Evolutionary conservation across 306 rosid species (phyloP).

Genomic region (Rosa chinensis): DNA sequence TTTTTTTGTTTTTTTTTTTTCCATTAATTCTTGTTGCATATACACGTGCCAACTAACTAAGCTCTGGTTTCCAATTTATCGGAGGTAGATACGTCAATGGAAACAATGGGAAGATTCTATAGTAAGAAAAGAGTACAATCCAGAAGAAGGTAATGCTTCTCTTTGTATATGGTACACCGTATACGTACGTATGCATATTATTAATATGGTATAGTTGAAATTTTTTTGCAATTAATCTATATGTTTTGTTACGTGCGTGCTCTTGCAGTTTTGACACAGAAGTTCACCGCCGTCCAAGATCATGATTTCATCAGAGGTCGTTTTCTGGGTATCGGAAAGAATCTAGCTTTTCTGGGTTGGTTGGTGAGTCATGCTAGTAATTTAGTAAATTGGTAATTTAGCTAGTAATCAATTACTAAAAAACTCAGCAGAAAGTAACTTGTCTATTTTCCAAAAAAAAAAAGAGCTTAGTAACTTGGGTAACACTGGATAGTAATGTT

Average conservation of each 20-base stretch:
- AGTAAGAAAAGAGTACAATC: conserved; percentile 20
- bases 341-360: conserved; percentile 30
- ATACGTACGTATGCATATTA: neutral
- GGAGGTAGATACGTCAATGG: conserved; percentile 37
- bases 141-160: conserved; percentile 25
- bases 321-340: conserved; percentile 33
- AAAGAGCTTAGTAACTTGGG: too few relatives aligned
- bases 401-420: neutral
- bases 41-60: neutral
- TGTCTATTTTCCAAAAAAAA: too few relatives aligned
- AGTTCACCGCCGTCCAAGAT: conserved; percentile 30
- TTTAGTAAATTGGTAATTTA: neutral
- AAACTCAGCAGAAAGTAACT: neutral
- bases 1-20: too few relatives aligned
- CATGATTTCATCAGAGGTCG: conserved; percentile 31
- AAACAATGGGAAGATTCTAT: conserved; percentile 39
- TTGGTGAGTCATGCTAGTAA: conserved; percentile 27
- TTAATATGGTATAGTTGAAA: neutral
- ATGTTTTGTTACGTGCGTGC: neutral
- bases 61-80: neutral
- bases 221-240: neutral
- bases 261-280: conserved; percentile 24
- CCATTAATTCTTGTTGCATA: neutral
- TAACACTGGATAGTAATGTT: too few relatives aligned
- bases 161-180: neutral